Evolutionary conservation across 345 rosid species (phyloP), one percentile per base, ranked within the genome.

Genomic region (Salix udensis): DNA sequence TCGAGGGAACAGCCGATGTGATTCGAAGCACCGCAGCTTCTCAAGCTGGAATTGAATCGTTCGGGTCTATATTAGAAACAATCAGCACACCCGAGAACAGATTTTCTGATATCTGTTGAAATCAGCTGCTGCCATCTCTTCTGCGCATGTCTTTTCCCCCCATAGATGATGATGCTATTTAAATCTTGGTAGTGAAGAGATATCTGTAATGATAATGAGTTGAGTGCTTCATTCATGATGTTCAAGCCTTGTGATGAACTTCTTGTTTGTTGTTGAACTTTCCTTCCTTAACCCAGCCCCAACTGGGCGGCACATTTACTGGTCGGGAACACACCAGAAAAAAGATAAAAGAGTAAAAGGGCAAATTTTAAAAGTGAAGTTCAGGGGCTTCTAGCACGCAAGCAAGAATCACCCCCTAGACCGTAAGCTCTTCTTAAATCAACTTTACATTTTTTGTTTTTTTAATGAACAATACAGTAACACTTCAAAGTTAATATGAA

Each of bases 21-120:
- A 58, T 77, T 23, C 21, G 19, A 40, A 80, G 78, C 78, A 79
- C 80, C 28, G 50, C 81, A 4, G 58, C 83, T 34, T 87, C 91
- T 70, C 81, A 61, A 55, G 60, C 40, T 36, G 80, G 80, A 67
- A 52, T 66, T 14, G 79, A 69, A 69, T 74, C 76, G 46, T 77
- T 80, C 0, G 86, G 78, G 64, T 78, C 76, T 58, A 74, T 79
- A 79, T 84, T 81, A 23, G 85, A 85, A 65, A 24, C 39, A 30
- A 40, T 65, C 19, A 84, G 79, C 74, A 37, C 81, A 72, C 69
- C 74, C 4, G 40, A 55, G 58, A 67, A 46, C 39, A 42, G 24
- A 48, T 23, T 55, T 67, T 36, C 48, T 4, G 23, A 67, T 7
- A 30, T 31, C 26, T 74, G 30, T 34, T 58, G 4, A 58, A 36